Percentiles rank a stretch among this genome's conserved stretches.
These are phyloP conservation scores for Millerozyma miso DNA, from an alignment of 805 yeast species.

Conservation along the genomic window DNA sequence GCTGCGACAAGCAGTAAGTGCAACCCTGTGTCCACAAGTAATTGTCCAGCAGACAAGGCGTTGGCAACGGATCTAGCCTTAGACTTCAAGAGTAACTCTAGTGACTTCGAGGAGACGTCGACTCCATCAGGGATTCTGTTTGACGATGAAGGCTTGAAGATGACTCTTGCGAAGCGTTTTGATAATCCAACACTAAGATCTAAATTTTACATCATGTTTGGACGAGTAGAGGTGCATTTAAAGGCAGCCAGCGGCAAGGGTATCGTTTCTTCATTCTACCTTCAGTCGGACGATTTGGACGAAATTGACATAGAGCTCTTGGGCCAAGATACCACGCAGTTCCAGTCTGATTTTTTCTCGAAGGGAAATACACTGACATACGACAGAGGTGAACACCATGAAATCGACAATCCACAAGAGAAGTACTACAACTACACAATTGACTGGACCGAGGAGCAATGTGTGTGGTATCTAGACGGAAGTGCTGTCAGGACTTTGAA, in stretches of 20 bases:
- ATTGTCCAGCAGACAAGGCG: slow-evolving; percentile 47
- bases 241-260: slow-evolving; percentile 76
- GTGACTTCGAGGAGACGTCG: slow-evolving; percentile 38
- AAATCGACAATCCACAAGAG: slow-evolving; percentile 50
- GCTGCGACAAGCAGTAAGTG: slow-evolving; percentile 14
- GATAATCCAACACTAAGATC: slow-evolving; percentile 77
- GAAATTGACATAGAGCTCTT: slow-evolving; percentile 85
- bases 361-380: slow-evolving; percentile 74
- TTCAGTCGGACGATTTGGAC: slow-evolving; percentile 78
- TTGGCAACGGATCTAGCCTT: slow-evolving; percentile 52
- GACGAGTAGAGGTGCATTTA: slow-evolving; percentile 64
- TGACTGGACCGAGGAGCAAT: slow-evolving; percentile 68
- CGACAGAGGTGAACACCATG: slow-evolving; percentile 73
- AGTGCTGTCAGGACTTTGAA: slow-evolving; percentile 58
- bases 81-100: slow-evolving; percentile 47
- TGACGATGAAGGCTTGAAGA: slow-evolving; percentile 50
- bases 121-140: slow-evolving; percentile 34
- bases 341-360: slow-evolving; percentile 74
- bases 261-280: slow-evolving; percentile 70
- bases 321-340: slow-evolving; percentile 71
- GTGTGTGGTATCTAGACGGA: slow-evolving; percentile 73
- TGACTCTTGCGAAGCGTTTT: slow-evolving; percentile 54
- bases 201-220: slow-evolving; percentile 80
- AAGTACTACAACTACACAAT: slow-evolving; percentile 71
- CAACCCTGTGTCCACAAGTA: slow-evolving; percentile 20